Percentiles rank a stretch among this genome's conserved stretches.
Evolutionary conservation across 2,329 filamentous ascomycete species (phyloP).

Genomic region (Cladosporium colombiae): DNA sequence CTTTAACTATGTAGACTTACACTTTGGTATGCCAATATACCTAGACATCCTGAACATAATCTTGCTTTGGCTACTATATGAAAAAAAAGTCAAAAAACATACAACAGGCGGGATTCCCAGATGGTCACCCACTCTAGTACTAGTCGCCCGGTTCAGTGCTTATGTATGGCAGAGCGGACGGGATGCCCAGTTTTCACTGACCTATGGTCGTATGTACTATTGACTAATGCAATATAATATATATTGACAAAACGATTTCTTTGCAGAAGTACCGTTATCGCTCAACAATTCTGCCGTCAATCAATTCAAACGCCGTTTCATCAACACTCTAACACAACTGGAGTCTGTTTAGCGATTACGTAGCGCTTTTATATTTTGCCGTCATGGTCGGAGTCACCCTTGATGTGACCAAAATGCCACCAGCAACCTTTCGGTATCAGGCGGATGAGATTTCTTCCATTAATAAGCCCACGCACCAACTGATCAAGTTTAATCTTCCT

Average conservation of each 20-base stretch:
- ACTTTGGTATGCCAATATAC: neutral
- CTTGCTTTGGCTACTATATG: no score
- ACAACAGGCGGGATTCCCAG: no score
- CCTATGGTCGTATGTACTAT: no score
- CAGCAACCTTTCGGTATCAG: conserved; percentile 5
- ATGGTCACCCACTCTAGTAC: no score
- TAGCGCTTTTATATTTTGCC: neutral
- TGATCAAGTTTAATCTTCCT: neutral
- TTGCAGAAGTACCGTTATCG: neutral
- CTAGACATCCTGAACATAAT: no score
- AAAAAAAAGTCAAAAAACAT: no score
- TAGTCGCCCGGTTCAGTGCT: no score
- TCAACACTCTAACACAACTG: neutral
- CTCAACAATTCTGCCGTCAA: neutral
- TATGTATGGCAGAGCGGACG: no score
- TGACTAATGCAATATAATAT: no score
- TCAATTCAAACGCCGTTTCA: neutral
- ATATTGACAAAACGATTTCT: no score
- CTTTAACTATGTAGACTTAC: neutral
- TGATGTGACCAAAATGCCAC: neutral
- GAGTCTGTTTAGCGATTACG: neutral
- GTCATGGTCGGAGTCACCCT: conserved; percentile 7
- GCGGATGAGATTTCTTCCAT: neutral
- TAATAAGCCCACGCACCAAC: neutral
- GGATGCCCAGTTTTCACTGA: no score